Conservation (phyloP, 345 rosid species). For the Gossypium mustelinum region DNA sequence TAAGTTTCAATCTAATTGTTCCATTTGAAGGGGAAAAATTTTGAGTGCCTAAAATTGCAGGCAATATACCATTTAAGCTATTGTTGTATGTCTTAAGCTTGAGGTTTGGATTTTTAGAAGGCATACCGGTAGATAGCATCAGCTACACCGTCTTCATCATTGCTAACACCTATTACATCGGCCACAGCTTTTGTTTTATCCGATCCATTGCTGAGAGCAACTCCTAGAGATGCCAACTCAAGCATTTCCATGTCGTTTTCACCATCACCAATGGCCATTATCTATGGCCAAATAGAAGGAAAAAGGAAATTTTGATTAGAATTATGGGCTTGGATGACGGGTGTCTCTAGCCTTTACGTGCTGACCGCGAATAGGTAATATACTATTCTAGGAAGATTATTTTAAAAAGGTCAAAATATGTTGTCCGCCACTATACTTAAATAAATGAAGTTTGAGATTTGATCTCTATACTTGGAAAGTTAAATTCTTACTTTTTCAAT, state of each 20-base stretch:
- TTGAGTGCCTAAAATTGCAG: not conserved
- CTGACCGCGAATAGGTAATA: not conserved
- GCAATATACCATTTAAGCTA: not conserved
- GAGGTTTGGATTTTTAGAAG: conserved; percentile 36
- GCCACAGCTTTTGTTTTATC: conserved; percentile 92
- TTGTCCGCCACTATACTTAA: no score
- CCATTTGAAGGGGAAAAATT: not conserved
- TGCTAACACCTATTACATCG: conserved; percentile 63
- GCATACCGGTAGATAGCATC: conserved; percentile 85
- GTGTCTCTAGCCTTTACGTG: not conserved
- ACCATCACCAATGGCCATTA: conserved; percentile 95
- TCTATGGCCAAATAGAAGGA: conserved; percentile 33
- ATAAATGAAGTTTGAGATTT: no score
- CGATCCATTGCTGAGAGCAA: conserved; percentile 80
- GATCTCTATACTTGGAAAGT: no score
- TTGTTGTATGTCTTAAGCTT: not conserved
- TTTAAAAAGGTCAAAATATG: not conserved
- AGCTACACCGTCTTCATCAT: conserved; percentile 88
- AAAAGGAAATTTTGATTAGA: not conserved
- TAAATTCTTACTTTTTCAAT: no score
- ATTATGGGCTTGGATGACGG: not conserved
- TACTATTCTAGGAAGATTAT: not conserved
- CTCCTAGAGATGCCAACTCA: conserved; percentile 72
- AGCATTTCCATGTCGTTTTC: conserved; percentile 93
- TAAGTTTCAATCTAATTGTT: not conserved